phyloP scores from a whole-genome alignment of 192 early-diverging fungal species.

The Podila clonocystis region DNA sequence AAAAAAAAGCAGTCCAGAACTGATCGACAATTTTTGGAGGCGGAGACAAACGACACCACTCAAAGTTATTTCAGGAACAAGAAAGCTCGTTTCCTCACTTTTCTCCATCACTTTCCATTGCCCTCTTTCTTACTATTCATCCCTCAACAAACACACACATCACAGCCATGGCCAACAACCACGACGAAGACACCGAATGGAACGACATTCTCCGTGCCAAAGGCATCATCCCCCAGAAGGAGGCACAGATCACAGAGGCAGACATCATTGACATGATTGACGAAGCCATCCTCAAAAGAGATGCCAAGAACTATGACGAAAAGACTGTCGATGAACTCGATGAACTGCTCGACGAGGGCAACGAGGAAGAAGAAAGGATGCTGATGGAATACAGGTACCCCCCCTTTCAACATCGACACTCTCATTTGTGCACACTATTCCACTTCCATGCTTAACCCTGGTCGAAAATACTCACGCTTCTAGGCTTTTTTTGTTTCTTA shows the following conservation, averaged over 20 bases:
- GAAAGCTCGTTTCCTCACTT: too few species aligned
- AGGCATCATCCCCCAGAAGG: constrained; percentile 89
- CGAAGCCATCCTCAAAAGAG: constrained; percentile 66
- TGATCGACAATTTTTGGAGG: too few species aligned
- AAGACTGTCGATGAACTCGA: constrained; percentile 84
- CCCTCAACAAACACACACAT: too few species aligned
- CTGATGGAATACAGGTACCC: constrained; percentile 77
- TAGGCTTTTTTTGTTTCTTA: background rate
- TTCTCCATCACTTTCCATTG: too few species aligned
- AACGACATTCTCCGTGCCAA: constrained; percentile 94
- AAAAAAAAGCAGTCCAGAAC: too few species aligned
- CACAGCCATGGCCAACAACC: constrained; percentile 55
- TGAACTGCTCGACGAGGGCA: constrained; percentile 67
- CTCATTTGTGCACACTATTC: background rate
- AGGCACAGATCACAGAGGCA: constrained; percentile 73
- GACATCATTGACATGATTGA: constrained; percentile 79
- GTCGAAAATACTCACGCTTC: background rate
- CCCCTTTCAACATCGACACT: background rate
- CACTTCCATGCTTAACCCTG: too few species aligned
- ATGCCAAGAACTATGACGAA: constrained; percentile 73
- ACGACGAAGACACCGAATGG: constrained; percentile 82
- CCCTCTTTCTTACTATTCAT: too few species aligned
- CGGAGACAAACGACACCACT: too few species aligned
- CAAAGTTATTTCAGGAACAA: too few species aligned
- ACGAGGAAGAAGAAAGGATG: constrained; percentile 87